phyloP scores from a whole-genome alignment of 73 alveolate genomes.

The Blepharisma japonicum region DNA sequence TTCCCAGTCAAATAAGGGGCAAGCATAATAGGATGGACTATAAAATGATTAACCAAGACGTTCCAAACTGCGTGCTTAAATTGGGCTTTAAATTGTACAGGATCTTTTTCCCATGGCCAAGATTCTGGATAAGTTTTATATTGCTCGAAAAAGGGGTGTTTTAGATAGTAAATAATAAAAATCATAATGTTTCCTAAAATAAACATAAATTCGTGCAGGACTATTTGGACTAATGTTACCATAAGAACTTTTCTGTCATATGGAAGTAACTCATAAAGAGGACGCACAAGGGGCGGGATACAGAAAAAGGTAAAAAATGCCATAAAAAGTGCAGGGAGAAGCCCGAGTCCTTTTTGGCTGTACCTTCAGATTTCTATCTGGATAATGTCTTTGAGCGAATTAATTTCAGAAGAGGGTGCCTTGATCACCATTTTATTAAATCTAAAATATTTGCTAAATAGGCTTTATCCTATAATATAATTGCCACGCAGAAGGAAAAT shows the following conservation, averaged over 20 bases:
- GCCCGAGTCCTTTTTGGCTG: neutral
- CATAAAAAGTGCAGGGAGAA: neutral
- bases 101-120: conserved; percentile 23
- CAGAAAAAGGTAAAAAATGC: neutral
- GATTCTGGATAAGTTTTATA: neutral
- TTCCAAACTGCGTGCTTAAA: neutral
- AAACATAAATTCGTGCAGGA: neutral
- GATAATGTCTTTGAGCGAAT: neutral
- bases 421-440: no score
- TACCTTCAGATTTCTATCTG: neutral
- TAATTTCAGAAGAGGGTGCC: neutral
- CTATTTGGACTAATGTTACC: neutral
- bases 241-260: neutral
- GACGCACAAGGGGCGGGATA: conserved; percentile 22
- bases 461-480: no score
- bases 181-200: conserved; percentile 1
- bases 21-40: neutral
- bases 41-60: neutral
- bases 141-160: conserved; percentile 40
- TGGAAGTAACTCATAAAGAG: conserved; percentile 8
- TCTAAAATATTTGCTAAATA: no score
- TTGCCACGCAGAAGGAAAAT: no score
- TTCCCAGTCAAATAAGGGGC: conserved; percentile 25
- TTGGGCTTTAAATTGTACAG: neutral
- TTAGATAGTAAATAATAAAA: conserved; percentile 35